These are phyloP conservation scores for Suhomyces ambrosiae DNA, from an alignment of 1,139 yeast species.

Conservation along the genomic window DNA sequence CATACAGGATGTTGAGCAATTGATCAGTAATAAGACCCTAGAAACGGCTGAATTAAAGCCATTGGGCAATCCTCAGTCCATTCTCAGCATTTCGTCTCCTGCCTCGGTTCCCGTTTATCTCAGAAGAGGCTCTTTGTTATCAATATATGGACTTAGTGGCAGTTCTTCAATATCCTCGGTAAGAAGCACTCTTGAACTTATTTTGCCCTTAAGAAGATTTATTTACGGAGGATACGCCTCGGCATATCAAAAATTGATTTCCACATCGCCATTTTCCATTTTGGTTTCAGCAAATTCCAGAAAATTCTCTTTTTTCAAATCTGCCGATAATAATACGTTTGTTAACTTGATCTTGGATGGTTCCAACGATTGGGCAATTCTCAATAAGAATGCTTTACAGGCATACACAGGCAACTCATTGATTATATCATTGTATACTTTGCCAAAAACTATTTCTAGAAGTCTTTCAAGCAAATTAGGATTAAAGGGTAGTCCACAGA, in stretches of 20 bases:
- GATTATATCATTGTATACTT: constrained; percentile 31
- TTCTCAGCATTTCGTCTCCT: constrained; percentile 50
- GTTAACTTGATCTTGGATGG: constrained; percentile 55
- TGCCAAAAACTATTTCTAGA: constrained; percentile 46
- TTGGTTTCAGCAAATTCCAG: constrained; percentile 37
- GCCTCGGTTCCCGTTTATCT: constrained; percentile 58
- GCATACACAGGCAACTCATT: constrained; percentile 56
- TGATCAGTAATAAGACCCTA: constrained; percentile 12
- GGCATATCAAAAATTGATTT: constrained; percentile 46
- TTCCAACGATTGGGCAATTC: constrained; percentile 60
- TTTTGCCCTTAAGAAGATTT: constrained; percentile 41
- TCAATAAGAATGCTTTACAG: constrained; percentile 49
- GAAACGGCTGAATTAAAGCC: constrained; percentile 33
- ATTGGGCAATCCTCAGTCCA: constrained; percentile 48
- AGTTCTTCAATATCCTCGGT: constrained; percentile 25
- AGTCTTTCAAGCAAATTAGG: constrained; percentile 30
- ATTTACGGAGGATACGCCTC: constrained; percentile 45
- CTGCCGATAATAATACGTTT: constrained; percentile 36
- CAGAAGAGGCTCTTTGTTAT: constrained; percentile 49
- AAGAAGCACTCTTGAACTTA: constrained; percentile 32
- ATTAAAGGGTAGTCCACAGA: constrained; percentile 25
- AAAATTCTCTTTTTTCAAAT: constrained; percentile 18
- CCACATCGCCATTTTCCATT: constrained; percentile 50
- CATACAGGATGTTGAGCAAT: constrained; percentile 15
- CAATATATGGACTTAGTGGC: constrained; percentile 41